Conservation (phyloP, 352 stramenopile species). For the Phytopythium sindhum region DNA sequence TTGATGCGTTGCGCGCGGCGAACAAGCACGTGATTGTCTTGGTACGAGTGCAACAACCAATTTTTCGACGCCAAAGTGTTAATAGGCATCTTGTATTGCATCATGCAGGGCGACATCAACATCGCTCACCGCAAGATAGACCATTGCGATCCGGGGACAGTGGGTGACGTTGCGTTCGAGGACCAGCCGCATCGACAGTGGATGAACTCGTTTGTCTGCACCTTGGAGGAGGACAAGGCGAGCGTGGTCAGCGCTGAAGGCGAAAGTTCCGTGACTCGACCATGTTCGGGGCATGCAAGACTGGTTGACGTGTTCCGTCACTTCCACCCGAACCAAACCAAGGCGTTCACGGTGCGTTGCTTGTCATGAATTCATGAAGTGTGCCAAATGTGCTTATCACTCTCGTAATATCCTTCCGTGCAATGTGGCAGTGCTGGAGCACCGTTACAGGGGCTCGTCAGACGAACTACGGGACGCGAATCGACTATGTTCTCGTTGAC, state of each 20-base stretch:
- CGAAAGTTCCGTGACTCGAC: background rate
- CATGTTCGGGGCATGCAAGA: slow-evolving; percentile 1
- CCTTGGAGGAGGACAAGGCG: background rate
- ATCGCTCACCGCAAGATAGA: slow-evolving; percentile 78
- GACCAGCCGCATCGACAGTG: slow-evolving; percentile 68
- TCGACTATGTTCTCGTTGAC: slow-evolving; percentile 90
- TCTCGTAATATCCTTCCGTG: background rate
- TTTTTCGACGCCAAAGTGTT: background rate
- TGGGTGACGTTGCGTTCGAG: slow-evolving; percentile 34
- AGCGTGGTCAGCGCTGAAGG: background rate
- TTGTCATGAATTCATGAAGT: background rate
- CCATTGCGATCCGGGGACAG: slow-evolving; percentile 52
- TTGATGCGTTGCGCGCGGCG: slow-evolving; percentile 41
- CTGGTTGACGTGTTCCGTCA: slow-evolving; percentile 82
- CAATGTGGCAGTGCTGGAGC: slow-evolving; percentile 71
- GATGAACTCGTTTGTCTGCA: slow-evolving; percentile 51
- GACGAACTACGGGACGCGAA: slow-evolving; percentile 90
- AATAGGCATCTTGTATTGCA: background rate
- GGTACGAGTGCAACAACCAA: slow-evolving; percentile 21
- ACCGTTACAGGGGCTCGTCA: slow-evolving; percentile 77
- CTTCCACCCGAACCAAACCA: slow-evolving; percentile 64
- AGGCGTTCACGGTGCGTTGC: slow-evolving; percentile 74
- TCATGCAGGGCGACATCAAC: slow-evolving; percentile 77
- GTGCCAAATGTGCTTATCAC: background rate
- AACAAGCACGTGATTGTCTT: slow-evolving; percentile 64